A percentile compares a stretch with the other conserved stretches of the same genome.
These are phyloP conservation scores for Allium fistulosum DNA, from an alignment of 106 monocot species.

Conservation along the genomic window DNA sequence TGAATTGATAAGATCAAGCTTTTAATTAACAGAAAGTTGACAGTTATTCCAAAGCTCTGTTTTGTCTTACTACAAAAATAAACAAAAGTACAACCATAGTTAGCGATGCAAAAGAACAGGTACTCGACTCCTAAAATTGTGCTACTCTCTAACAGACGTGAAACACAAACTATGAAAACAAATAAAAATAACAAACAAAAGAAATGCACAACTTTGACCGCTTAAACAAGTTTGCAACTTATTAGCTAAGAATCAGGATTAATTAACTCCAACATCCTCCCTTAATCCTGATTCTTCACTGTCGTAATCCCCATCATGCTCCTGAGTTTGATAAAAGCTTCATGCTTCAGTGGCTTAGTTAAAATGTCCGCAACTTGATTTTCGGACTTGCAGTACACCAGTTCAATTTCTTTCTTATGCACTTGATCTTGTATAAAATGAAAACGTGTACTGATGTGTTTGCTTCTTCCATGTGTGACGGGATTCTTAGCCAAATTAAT, in stretches of 20 bases:
- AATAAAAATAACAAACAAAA: too few species aligned
- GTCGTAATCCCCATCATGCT: not conserved
- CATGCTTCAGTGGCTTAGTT: not conserved
- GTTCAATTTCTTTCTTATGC: not conserved
- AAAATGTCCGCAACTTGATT: not conserved
- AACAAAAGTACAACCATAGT: too few species aligned
- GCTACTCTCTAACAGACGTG: too few species aligned
- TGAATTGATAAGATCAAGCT: too few species aligned
- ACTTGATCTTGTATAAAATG: not conserved
- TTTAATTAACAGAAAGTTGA: too few species aligned
- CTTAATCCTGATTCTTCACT: not conserved
- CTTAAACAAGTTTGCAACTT: not conserved
- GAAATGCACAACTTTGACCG: not conserved
- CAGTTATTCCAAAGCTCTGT: too few species aligned
- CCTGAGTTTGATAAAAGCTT: not conserved
- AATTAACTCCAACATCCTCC: not conserved
- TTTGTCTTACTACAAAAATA: too few species aligned
- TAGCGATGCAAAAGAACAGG: too few species aligned
- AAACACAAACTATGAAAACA: too few species aligned
- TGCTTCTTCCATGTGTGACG: not conserved
- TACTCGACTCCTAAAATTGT: too few species aligned
- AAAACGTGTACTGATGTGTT: not conserved
- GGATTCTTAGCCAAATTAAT: constrained; percentile 4
- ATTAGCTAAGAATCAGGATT: not conserved
- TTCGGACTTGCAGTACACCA: not conserved